A percentile compares a stretch with the other conserved stretches of the same genome.
phyloP scores from a whole-genome alignment of 495 filamentous ascomycete genomes.

The Hypomontagnella submonticulosa region DNA sequence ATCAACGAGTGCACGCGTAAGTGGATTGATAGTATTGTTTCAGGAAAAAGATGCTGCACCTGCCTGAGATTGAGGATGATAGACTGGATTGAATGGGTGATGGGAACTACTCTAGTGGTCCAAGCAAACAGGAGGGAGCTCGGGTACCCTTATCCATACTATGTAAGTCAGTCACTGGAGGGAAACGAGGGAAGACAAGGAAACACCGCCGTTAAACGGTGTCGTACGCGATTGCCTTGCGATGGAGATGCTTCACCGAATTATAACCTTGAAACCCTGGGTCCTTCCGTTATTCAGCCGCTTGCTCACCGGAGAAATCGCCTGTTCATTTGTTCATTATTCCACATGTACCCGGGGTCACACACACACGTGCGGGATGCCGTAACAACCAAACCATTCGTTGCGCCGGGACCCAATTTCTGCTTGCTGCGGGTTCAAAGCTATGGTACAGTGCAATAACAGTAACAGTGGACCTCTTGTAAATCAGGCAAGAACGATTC shows the following conservation, averaged over 20 bases:
- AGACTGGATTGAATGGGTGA: slow-evolving; percentile 22
- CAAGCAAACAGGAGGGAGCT: slow-evolving; percentile 21
- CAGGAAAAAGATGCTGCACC: slow-evolving; percentile 7
- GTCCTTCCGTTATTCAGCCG: no score
- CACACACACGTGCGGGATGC: no score
- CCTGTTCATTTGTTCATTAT: no score
- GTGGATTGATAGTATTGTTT: slow-evolving; percentile 29
- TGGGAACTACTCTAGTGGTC: not conserved
- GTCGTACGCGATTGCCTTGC: slow-evolving; percentile 31
- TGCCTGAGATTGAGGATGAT: slow-evolving; percentile 23
- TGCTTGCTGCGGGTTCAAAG: not conserved
- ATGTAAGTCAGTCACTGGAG: not conserved
- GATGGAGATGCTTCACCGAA: slow-evolving; percentile 9
- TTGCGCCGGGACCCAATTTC: no score
- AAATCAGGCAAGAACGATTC: no score
- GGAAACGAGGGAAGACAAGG: slow-evolving; percentile 3
- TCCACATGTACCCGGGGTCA: no score
- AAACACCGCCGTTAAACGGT: slow-evolving; percentile 19
- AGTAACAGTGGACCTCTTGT: no score
- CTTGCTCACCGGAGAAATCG: no score
- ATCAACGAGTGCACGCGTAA: not conserved
- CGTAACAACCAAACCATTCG: no score
- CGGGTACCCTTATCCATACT: not conserved
- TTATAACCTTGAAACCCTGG: not conserved
- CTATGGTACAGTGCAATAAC: slow-evolving; percentile 35